Base-by-base conservation (phyloP, 805 yeast genomes). In the Lachancea cidri region DNA sequence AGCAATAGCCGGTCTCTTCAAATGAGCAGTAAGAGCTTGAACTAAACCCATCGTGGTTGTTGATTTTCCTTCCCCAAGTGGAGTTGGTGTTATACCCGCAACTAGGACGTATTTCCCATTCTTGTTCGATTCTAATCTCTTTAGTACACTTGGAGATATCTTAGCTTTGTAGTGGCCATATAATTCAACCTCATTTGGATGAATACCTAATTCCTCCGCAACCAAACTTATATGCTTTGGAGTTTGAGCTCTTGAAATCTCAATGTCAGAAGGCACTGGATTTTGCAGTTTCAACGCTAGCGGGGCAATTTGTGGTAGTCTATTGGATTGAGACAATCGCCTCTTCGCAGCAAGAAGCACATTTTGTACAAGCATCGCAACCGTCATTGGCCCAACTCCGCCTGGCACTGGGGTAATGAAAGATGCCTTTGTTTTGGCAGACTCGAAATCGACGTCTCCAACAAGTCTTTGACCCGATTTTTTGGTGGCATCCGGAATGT, bases 341-440 rank as follows among this genome's bases (percentile, higher is more conserved):
- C 75, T 67, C 54, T 82, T 72, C 16, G 98, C 95, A 38, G 96
- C 86, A 49, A 76, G 73, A 43, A 80, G 71, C 8, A 91, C 91
- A 58, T 93, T 91, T 49, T 83, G 76, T 47, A 89, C 76, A 46
- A 91, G 77, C 96, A 89, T 88, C 31, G 96, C 96, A 36, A 91
- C 97, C 19, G 98, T 91, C 98, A 91, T 91, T 49, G 98, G 98
- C 31, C 98, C 98, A 48, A 91, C 98, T 54, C 98, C 98, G 60
- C 98, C 98, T 24, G 98, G 98, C 42, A 91, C 98, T 14, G 98
- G 98, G 4, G 98, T 89, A 48, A 93, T 76, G 53, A 73, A 76
- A 5, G 81, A 70, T 4, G 88, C 81, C 48, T 70, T 74, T 29
- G 67, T 64, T 43, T 72, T 64, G 41, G 86, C 89, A 22, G 79